Conservation (phyloP, 2,329 filamentous ascomycete species). For the Diaporthe caulivora region DNA sequence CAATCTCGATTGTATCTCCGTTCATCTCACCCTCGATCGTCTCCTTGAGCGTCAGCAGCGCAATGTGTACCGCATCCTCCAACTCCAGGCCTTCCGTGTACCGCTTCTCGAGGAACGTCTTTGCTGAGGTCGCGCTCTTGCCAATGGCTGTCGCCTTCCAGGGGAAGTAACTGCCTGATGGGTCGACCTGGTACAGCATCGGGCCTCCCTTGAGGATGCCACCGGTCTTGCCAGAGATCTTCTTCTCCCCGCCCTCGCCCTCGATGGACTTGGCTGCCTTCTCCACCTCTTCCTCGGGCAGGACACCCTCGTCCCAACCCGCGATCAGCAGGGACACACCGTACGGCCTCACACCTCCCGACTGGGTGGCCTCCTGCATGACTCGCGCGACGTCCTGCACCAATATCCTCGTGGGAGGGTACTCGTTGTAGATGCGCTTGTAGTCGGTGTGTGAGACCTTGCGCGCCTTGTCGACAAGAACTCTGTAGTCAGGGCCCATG, state of each 20-base stretch:
- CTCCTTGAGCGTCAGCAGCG: constrained; percentile 96
- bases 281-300: constrained; percentile 82
- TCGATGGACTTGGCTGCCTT: constrained; percentile 65
- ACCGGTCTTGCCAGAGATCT: constrained; percentile 86
- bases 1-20: constrained; percentile 97
- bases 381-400: constrained; percentile 98
- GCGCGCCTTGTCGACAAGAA: constrained; percentile 96
- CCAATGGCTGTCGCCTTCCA: constrained; percentile 99
- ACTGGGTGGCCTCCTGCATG: constrained; percentile 99
- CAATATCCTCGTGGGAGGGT: constrained; percentile 98
- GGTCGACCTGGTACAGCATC: constrained; percentile 98
- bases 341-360: constrained; percentile 95
- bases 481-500: constrained; percentile 98
- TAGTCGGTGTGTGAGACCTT: constrained; percentile 98
- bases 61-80: constrained; percentile 98
- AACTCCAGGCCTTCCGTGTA: constrained; percentile 97
- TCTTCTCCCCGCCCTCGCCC: constrained; percentile 76
- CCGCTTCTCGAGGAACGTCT: constrained; percentile 99
- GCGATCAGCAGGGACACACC: constrained; percentile 96
- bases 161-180: constrained; percentile 98
- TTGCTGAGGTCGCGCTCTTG: constrained; percentile 97
- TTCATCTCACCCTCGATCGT: constrained; percentile 99
- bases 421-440: constrained; percentile 99
- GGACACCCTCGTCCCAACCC: constrained; percentile 96
- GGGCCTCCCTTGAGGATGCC: constrained; percentile 96